Percentiles rank a stretch among this genome's conserved stretches.
phyloP scores from a whole-genome alignment of 495 filamentous ascomycete genomes.

The Neurospora tetrasperma region DNA sequence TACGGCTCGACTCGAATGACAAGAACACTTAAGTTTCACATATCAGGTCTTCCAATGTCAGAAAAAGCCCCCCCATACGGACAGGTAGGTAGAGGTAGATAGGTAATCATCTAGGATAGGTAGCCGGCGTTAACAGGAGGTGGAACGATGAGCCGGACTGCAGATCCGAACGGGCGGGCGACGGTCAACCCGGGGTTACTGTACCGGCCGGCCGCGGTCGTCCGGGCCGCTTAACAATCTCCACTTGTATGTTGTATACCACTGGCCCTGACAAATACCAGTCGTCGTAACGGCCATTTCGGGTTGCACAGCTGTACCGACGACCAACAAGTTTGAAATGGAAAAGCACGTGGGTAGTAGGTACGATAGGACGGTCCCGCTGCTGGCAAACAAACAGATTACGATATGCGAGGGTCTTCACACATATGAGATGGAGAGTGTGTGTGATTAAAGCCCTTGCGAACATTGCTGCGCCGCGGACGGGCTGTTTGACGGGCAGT shows the following conservation, averaged over 20 bases:
- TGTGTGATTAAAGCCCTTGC: neutral
- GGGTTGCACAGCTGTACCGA: neutral
- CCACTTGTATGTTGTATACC: neutral
- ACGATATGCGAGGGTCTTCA: neutral
- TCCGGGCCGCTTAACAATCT: neutral
- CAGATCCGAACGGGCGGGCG: neutral
- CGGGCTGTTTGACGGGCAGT: neutral
- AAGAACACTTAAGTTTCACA: neutral
- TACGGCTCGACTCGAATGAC: neutral
- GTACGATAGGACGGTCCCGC: neutral
- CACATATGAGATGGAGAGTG: neutral
- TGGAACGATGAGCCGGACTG: neutral
- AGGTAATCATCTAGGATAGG: neutral
- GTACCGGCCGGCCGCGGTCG: neutral
- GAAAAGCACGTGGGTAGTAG: neutral
- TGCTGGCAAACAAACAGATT: neutral
- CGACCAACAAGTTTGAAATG: neutral
- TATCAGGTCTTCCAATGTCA: neutral
- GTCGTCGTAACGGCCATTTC: neutral
- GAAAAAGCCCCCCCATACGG: neutral
- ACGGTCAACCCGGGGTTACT: neutral
- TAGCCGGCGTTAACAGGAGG: neutral
- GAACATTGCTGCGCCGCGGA: neutral
- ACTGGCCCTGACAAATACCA: neutral
- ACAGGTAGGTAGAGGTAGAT: neutral